Base-by-base conservation (phyloP, 1,139 yeast genomes). In the Blastobotrys illinoisensis region DNA sequence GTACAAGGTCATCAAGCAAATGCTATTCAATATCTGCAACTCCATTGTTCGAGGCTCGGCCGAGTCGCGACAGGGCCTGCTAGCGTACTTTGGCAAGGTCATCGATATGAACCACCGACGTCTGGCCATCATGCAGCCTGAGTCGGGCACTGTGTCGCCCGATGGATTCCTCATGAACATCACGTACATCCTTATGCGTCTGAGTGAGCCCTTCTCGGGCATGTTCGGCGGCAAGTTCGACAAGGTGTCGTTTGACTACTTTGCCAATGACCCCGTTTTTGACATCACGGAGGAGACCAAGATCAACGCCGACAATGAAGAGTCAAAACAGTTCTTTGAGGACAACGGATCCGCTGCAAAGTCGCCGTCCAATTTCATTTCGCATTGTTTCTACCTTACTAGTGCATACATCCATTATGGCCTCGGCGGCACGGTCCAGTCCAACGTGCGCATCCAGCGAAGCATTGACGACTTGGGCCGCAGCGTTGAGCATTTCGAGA, bases 321-420 rank as follows among this genome's bases (percentile, higher is more conserved):
- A 88, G 62, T 85, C 89, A 1, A 78, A 78, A 47, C 82, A 80
- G 52, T 83, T 78, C 64, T 81, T n/a, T n/a, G n/a, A 78, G 74
- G 36, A 26, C n/a, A 36, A 40, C 3, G 67, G 64, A 21, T 21
- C 23, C 1, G 72, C 69, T 1, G 40, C 7, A n/a, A 32, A 32
- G 40, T 5, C 14, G 5, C 40, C 40, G 5, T 74, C 88, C 5
- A 93, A 93, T 64, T 93, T 93, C 67, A 86, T 95, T 16, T 84
- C 96, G 4, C 93, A 91, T 62, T 86, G 96, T 64, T 95, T 90
- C 70, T 93, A 79, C 66, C 71, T 93, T 56, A 82, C 95, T 9
- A 74, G 86, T 51, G 83, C 96, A 0, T 90, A 86, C 67, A 73
- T 89, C 54, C 91, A 93, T 62, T 95, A 87, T 70, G 99, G 98